Percentiles rank a stretch among this genome's conserved stretches.
These are phyloP conservation scores for Picea abies DNA, from an alignment of 83 land plant species.

Conservation along the genomic window DNA sequence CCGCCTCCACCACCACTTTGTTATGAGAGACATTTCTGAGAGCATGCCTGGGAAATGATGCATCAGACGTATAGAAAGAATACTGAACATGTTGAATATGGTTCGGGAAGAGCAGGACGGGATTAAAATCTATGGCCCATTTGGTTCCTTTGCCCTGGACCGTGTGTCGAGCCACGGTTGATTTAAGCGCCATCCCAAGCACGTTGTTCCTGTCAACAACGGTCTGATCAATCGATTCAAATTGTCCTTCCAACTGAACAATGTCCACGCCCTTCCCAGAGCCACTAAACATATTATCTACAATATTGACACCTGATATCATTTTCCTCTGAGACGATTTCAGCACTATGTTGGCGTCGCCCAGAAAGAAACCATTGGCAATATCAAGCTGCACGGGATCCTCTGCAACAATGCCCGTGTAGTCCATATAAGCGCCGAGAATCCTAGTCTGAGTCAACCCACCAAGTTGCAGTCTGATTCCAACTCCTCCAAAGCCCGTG, in stretches of 20 bases:
- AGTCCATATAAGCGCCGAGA: conserved; percentile 68
- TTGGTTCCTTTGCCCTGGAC: conserved; percentile 43
- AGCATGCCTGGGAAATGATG: conserved; percentile 48
- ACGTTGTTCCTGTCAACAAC: conserved; percentile 67
- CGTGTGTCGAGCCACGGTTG: conserved; percentile 59
- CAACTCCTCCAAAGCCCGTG: conserved; percentile 73
- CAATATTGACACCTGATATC: conserved; percentile 51
- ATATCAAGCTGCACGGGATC: conserved; percentile 78
- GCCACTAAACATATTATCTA: conserved; percentile 74
- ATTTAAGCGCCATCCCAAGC: conserved; percentile 62
- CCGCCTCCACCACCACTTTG: conserved; percentile 46
- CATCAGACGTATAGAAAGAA: conserved; percentile 26
- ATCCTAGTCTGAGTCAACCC: conserved; percentile 79
- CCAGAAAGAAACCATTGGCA: conserved; percentile 66
- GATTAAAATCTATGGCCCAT: conserved; percentile 64
- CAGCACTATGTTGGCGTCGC: conserved; percentile 58
- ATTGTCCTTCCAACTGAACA: conserved; percentile 62
- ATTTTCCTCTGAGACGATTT: conserved; percentile 41
- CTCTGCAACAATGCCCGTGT: conserved; percentile 77
- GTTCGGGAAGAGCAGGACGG: conserved; percentile 57
- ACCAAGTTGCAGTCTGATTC: conserved; percentile 61
- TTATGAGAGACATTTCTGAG: conserved; percentile 55
- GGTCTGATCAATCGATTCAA: conserved; percentile 49
- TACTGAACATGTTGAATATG: conserved; percentile 67
- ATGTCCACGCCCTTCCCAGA: conserved; percentile 36